Conservation (phyloP, 306 rosid species). For the Prosopis cineraria region DNA sequence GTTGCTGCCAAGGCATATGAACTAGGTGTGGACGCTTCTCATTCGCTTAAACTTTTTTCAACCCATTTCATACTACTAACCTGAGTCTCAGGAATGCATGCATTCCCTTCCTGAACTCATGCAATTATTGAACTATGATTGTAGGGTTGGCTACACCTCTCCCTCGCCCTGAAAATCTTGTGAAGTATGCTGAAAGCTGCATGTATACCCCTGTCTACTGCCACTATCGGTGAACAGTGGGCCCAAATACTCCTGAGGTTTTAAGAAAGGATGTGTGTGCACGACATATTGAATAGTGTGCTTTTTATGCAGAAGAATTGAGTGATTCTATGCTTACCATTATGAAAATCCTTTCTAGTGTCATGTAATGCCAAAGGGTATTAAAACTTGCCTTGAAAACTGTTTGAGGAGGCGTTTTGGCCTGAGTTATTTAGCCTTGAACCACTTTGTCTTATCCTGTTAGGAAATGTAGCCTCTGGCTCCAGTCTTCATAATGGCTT, state of each 20-base stretch:
- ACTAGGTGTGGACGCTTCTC: slow-evolving; percentile 55
- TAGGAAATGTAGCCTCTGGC: background rate
- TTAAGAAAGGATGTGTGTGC: slow-evolving; percentile 1
- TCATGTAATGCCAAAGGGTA: background rate
- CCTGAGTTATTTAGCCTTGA: background rate
- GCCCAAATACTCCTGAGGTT: background rate
- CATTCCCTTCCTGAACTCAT: background rate
- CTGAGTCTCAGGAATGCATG: background rate
- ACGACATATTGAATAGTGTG: background rate
- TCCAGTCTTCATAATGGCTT: background rate
- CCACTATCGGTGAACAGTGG: slow-evolving; percentile 49
- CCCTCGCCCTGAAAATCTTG: slow-evolving; percentile 76
- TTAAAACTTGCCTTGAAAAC: background rate
- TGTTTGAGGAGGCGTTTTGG: background rate
- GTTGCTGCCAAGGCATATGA: slow-evolving; percentile 92
- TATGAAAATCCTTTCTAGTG: background rate
- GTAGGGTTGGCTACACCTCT: slow-evolving; percentile 75
- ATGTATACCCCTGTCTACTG: slow-evolving; percentile 76
- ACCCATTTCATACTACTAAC: background rate
- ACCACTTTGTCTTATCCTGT: background rate
- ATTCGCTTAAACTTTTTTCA: background rate
- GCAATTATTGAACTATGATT: background rate
- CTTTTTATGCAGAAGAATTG: slow-evolving; percentile 3
- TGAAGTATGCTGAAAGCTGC: slow-evolving; percentile 78
- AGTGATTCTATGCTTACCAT: background rate